Base-by-base conservation (phyloP, 192 early-diverging fungal genomes). In the Mortierella hygrophila region DNA sequence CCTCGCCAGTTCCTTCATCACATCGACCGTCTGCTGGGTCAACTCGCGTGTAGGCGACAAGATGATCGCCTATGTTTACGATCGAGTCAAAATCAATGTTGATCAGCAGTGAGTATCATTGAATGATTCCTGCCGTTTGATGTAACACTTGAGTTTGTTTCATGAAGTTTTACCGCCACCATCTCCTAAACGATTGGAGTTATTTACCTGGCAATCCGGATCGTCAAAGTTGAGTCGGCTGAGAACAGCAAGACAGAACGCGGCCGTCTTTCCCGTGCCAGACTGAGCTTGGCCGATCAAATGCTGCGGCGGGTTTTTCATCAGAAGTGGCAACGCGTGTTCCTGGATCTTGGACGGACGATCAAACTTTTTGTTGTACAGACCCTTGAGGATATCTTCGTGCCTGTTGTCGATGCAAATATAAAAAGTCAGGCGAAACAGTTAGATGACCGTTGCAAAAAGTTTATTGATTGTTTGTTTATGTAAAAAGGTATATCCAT, bases 291-390 rank as follows among this genome's bases (percentile, higher is more conserved):
- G 87, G 32, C 80, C 82, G 26, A 88, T 79, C 26, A 88, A 26
- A 52, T 88, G 98, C 82, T 91, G 91, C 8, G 97, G 93, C 13
- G 98, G 98, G 80, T 95, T 91, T 8, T 89, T 81, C 54, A 99
- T 87, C 26, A 99, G 91, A 63, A 98, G 79, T 0, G 98, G 98
- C 15, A 99, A 85, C 4, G 98, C 97, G 70, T 92, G 90, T 79
- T 96, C 97, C 90, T 99, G 98, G 86, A 99, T 98, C 85, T 97
- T 97, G 26, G 97, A 98, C 2, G 98, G 98, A 70, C 92, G 93
- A 57, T 94, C 91, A 87, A 96, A 99, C 49, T 94, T 94, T 94
- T 95, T 96, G 60, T 85, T 93, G 90, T 98, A 99, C 11, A 99
- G 55, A 37, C 97, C 97, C 88, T 97, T 96, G 35, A 97, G 87